Evolutionary conservation across 2,329 filamentous ascomycete genomes (phyloP), one percentile per base, ranked within the genome.

Genomic region (Fusarium coicis): DNA sequence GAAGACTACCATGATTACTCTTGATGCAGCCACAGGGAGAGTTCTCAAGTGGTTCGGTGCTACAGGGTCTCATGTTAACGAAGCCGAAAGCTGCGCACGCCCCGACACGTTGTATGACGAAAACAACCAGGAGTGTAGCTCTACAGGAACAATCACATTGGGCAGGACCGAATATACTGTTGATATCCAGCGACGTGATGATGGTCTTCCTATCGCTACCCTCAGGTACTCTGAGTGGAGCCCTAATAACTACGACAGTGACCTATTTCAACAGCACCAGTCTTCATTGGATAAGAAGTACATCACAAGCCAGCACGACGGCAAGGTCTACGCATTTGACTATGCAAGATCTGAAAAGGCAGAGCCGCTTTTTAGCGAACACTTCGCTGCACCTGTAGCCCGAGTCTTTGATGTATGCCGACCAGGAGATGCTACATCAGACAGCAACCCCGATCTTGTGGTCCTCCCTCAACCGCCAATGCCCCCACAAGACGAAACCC

Each of bases 191-290:
- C 92, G 93, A 68, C 89, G 92, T 76, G 89, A 93, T 74, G 89
- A 93, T 74, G 92, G 92, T 4, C 89, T 92, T 66, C 89, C 90
- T 12, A 92, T 99, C 70, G 97, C 95, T 78, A 97, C 94, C 0
- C 89, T 99, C 75, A 95, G 91, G 74, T 99, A 97, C 79, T 93
- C 94, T 16, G 96, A 99, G 81, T 99, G 96, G 96, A 92, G 91
- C 1, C 93, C 95, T 19, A 99, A 99, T 81, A 97, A 93, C 66
- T 93, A 92, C 68, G 96, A 99, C 81, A 90, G 90, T 72, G 96
- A 99, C 80, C 89, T 99, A 11, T 91, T 94, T 77, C 89, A 89
- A 55, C 94, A 98, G 79, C 96, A 98, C 78, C 89, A 88, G 19
- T 84, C 86, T 16, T 94, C 95, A 2, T 92, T 95, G 79, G 95